Conservation (phyloP, 768 basidiomycete genomes). For the Dendrothele bispora region DNA sequence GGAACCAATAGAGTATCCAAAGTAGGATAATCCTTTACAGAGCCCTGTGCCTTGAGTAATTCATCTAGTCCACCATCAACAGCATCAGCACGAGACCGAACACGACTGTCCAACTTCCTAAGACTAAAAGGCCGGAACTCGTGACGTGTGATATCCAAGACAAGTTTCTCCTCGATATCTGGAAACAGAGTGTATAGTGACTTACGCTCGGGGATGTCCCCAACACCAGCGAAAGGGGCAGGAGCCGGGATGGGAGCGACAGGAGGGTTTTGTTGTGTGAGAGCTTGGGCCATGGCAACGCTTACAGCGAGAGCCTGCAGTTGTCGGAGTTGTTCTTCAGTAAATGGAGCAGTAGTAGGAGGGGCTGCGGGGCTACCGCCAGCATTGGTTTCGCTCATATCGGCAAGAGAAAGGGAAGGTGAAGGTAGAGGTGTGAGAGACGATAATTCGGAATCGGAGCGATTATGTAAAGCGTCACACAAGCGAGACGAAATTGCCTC, state of each 20-base stretch:
- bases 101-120: not conserved
- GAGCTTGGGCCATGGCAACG: not conserved
- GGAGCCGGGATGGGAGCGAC: not conserved
- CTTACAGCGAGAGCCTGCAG: too few relatives aligned
- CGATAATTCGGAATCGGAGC: not conserved
- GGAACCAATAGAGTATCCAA: conserved; percentile 3
- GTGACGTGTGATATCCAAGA: conserved; percentile 10
- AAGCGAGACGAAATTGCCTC: not conserved
- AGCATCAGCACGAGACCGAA: not conserved
- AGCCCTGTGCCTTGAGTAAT: not conserved
- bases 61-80: not conserved
- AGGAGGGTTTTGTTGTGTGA: not conserved
- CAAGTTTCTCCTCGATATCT: not conserved
- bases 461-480: not conserved
- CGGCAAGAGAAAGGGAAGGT: not conserved
- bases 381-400: not conserved
- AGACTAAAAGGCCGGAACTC: conserved; percentile 3
- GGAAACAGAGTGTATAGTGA: conserved; percentile 7
- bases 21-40: conserved; percentile 7
- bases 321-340: too few relatives aligned
- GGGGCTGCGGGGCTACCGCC: not conserved
- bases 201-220: not conserved
- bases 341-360: too few relatives aligned
- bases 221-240: not conserved
- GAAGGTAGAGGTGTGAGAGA: not conserved